Base-by-base conservation (phyloP, 2,329 filamentous ascomycete genomes). In the Colletotrichum costaricense region DNA sequence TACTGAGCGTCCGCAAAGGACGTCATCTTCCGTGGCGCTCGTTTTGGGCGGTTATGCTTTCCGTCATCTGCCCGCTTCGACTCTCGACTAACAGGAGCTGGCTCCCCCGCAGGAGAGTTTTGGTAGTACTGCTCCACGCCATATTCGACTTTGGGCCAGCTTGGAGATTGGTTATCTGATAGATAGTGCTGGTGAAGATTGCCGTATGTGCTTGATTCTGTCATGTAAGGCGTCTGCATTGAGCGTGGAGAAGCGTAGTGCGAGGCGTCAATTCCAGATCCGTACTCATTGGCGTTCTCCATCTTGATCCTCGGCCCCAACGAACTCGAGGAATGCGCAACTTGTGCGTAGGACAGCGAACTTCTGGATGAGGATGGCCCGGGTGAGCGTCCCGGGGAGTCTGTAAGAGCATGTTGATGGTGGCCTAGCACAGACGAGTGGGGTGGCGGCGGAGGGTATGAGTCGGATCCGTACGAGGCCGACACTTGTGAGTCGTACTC, bases 1-100 rank as follows among this genome's bases (percentile, higher is more conserved):
- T 90, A 93, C 77, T 91, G 94, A 67, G 93, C 93, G 77, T 94
- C 92, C 75, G 92, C 92, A 71, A 88, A 89, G 22, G 91, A 91
- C 2, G 90, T 92, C 77, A 88, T 86, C 77, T 88, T 88, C 56
- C 89, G 86, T 22, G 85, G 83, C 14, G 81, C 79, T 75, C 82
- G 80, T 76, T 78, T 82, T 19, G 79, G 81, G 73, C 78, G 80
- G 46, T 76, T 75, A 69, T 79, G 54, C 58, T 70, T 68, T 14
- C 28, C 9, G 5, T 75, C 52, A 11, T 67, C 67, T 59, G 49
- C 28, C 26, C 63, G 68, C 55, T 65, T 75, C 77, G 72, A 80
- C 79, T 62, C 79, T 76, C 67, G 79, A 67, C 54, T 83, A 6
- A 28, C 14, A 19, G 55, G 26, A 14, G 54, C 56, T 9, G 46